Evolutionary conservation across 2,329 filamentous ascomycete species (phyloP).

Genomic region (Acrocalymma vagum): DNA sequence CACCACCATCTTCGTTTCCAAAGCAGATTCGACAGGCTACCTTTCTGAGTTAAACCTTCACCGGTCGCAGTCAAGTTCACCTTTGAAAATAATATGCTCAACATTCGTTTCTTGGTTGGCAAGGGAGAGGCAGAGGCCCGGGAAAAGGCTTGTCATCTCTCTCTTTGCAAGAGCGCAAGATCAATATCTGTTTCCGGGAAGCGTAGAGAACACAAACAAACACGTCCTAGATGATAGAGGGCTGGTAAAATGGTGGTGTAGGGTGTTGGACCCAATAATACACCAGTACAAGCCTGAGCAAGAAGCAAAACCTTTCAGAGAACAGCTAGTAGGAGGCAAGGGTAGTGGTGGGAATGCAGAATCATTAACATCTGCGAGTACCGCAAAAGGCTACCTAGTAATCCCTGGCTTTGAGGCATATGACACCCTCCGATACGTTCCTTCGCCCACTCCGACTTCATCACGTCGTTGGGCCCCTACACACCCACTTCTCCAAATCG

Average conservation of each 20-base stretch:
- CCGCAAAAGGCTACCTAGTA: conserved; percentile 79
- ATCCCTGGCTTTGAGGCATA: conserved; percentile 86
- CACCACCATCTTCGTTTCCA: conserved; percentile 92
- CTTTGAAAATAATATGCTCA: conserved; percentile 76
- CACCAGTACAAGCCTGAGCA: conserved; percentile 57
- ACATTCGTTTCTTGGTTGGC: conserved; percentile 81
- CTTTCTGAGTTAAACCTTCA: conserved; percentile 71
- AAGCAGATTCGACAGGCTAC: conserved; percentile 95
- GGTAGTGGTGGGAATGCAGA: conserved; percentile 25
- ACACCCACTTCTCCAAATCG: conserved; percentile 77
- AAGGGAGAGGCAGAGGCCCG: conserved; percentile 68
- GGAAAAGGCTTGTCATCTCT: conserved; percentile 78
- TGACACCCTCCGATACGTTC: conserved; percentile 82
- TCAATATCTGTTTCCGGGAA: conserved; percentile 95
- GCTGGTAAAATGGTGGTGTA: conserved; percentile 96
- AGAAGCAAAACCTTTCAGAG: conserved; percentile 38
- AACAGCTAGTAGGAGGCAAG: conserved; percentile 38
- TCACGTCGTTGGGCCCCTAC: conserved; percentile 64
- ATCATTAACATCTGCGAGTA: conserved; percentile 33
- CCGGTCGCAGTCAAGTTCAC: conserved; percentile 63
- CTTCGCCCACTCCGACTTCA: conserved; percentile 55
- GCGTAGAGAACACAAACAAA: conserved; percentile 82
- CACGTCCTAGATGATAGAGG: conserved; percentile 92
- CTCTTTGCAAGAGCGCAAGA: conserved; percentile 91
- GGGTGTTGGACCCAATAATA: conserved; percentile 80